Evolutionary conservation across 352 stramenopile genomes (phyloP), one percentile per base, ranked within the genome.

Genomic region (Halophytophthora polymorphica): DNA sequence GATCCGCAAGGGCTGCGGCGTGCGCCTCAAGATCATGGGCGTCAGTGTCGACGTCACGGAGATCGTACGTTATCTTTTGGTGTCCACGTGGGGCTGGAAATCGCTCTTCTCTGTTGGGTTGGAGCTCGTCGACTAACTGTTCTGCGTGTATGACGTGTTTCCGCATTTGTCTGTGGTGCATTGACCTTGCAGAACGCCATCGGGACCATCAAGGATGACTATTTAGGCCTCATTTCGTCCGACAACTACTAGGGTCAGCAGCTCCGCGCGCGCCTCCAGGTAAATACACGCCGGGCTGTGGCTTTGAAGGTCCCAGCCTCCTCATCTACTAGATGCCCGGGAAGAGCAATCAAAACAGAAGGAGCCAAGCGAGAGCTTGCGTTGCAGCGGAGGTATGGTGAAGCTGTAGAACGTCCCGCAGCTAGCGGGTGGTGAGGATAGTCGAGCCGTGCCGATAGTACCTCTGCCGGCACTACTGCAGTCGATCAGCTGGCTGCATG

Each of bases 171-270:
- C 19, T 50, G 2, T 62, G 5, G 51, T 45, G 15, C 31, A 3
- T 28, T 19, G 35, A 10, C 25, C 25, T 6, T 29, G 19, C 47
- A 94, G 83, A 98, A 97, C 41, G 96, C 96, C 17, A 97, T 99
- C 64, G 96, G 94, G 38, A 98, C 93, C 45, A 98, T 99, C 61
- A 98, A 98, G 64, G 96, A 99, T 68, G 96, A 98, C 64, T 99
- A 98, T 89, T 88, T 99, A 81, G 96, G 96, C 50, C 84, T 98
- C 50, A 97, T 99, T 59, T 93, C 83, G 39, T 88, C 83, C 13
- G 83, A 93, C 46, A 90, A 83, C 64, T 89, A 66, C 25, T 31
- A 31, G 25, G 8, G 25, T 8, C 25, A 31, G 25, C 25, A 31
- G 8, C 25, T 8, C 25, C 25, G 25, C 8, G 25, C 25, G 25